These are phyloP conservation scores for Chenopodium formosanum DNA, from an alignment of 148 eudicot species.

Conservation along the genomic window DNA sequence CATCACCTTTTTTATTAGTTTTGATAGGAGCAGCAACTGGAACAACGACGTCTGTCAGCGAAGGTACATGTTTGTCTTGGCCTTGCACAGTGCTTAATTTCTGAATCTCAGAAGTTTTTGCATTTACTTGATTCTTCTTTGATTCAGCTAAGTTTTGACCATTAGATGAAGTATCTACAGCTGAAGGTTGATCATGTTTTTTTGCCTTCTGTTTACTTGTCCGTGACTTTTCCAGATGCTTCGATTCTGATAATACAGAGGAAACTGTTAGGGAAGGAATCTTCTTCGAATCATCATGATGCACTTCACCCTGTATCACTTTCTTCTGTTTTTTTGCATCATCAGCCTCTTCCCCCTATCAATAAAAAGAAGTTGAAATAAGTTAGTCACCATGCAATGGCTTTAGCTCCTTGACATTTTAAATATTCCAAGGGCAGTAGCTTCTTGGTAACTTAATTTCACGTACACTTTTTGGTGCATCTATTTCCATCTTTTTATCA, in stretches of 20 bases:
- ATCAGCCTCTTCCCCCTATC: slow-evolving; percentile 15
- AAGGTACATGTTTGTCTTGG: neutral
- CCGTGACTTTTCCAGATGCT: neutral
- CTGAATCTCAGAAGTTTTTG: slow-evolving; percentile 26
- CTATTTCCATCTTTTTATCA: slow-evolving; percentile 18
- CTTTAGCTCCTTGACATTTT: neutral
- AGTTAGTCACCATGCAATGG: neutral
- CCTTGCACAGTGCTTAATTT: slow-evolving; percentile 15
- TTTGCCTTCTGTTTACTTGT: slow-evolving; percentile 20
- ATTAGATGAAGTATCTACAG: slow-evolving; percentile 30
- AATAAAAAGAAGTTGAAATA: neutral
- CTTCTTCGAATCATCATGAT: neutral
- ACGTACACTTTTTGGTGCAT: slow-evolving; percentile 18
- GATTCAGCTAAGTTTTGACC: slow-evolving; percentile 21
- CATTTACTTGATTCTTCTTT: slow-evolving; percentile 25
- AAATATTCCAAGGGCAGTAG: slow-evolving; percentile 3
- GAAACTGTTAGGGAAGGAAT: neutral
- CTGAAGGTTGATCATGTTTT: slow-evolving; percentile 30
- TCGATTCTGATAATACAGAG: slow-evolving; percentile 2
- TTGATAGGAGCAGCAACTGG: neutral
- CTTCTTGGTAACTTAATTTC: slow-evolving; percentile 14
- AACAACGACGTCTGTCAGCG: neutral
- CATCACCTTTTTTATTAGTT: neutral
- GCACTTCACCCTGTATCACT: slow-evolving; percentile 4
- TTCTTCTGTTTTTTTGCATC: slow-evolving; percentile 1